A percentile compares a stretch with the other conserved stretches of the same genome.
Conservation (phyloP, 2,329 filamentous ascomycete genomes). For the Gaeumannomyces sp. region DNA sequence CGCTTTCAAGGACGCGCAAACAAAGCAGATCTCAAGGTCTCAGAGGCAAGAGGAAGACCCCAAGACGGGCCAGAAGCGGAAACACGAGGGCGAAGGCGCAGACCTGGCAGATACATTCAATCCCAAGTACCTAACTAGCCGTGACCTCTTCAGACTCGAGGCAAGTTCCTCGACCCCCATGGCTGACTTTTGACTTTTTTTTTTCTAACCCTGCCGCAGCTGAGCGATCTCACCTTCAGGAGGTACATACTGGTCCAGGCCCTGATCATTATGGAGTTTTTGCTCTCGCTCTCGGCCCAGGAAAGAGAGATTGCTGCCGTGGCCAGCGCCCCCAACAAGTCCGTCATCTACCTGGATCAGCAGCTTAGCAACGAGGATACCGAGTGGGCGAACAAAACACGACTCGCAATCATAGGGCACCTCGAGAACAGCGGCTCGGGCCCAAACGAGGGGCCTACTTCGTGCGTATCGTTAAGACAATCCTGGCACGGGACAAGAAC, state of each 20-base stretch:
- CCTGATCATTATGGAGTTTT: slow-evolving; percentile 88
- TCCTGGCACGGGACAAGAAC: slow-evolving; percentile 92
- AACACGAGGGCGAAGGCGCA: slow-evolving; percentile 55
- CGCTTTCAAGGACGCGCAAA: slow-evolving; percentile 46
- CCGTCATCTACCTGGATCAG: slow-evolving; percentile 75
- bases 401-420: slow-evolving; percentile 25
- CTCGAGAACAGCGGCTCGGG: slow-evolving; percentile 58
- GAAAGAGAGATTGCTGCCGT: slow-evolving; percentile 73
- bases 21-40: slow-evolving; percentile 37
- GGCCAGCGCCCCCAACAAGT: slow-evolving; percentile 67
- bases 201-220: slow-evolving; percentile 40
- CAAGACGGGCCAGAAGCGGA: slow-evolving; percentile 64
- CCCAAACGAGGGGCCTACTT: slow-evolving; percentile 85
- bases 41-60: slow-evolving; percentile 53
- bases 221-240: slow-evolving; percentile 90
- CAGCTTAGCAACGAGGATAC: slow-evolving; percentile 77
- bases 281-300: slow-evolving; percentile 79
- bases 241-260: slow-evolving; percentile 93
- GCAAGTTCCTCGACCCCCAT: slow-evolving; percentile 35
- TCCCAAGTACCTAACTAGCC: slow-evolving; percentile 96
- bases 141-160: slow-evolving; percentile 93
- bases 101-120: slow-evolving; percentile 75
- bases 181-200: slow-evolving; percentile 10
- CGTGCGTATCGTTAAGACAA: slow-evolving; percentile 92
- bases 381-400: slow-evolving; percentile 63